phyloP scores from a whole-genome alignment of 495 filamentous ascomycete genomes.

The Saxispiralis lemnorum region DNA sequence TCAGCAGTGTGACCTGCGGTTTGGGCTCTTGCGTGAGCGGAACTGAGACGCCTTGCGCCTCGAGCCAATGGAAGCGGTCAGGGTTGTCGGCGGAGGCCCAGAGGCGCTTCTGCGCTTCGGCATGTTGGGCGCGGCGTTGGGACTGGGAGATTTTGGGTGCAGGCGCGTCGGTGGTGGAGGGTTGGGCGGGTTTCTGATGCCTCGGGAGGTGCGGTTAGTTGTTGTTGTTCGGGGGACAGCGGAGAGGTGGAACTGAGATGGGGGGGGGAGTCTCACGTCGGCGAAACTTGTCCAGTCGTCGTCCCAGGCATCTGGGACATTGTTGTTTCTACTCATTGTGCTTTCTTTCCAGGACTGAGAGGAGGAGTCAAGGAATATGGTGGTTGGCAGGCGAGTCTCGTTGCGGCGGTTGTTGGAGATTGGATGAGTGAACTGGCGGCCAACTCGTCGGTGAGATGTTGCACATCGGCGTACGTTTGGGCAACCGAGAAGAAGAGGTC shows the following conservation, averaged over 20 bases:
- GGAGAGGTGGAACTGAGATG: background rate
- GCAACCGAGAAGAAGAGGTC: too few species aligned
- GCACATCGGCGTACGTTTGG: too few species aligned
- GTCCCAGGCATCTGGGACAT: constrained; percentile 68
- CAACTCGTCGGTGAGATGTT: too few species aligned
- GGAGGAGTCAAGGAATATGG: background rate
- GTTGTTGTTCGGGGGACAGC: background rate
- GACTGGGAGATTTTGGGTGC: constrained; percentile 45
- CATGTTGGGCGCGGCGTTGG: constrained; percentile 63
- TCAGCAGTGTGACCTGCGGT: constrained; percentile 62
- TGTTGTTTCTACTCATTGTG: constrained; percentile 29
- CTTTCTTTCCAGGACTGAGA: constrained; percentile 2
- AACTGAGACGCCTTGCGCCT: constrained; percentile 38
- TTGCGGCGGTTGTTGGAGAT: constrained; percentile 1
- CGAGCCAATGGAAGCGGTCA: constrained; percentile 55
- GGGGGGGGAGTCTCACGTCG: constrained; percentile 33
- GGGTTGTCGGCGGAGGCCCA: constrained; percentile 72
- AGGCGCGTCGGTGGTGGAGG: constrained; percentile 1
- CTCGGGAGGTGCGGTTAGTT: background rate
- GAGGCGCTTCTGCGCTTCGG: constrained; percentile 61
- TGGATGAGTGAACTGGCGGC: too few species aligned
- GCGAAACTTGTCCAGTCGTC: constrained; percentile 74
- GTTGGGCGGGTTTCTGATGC: constrained; percentile 12
- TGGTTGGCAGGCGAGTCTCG: background rate
- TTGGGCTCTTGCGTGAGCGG: constrained; percentile 72